phyloP scores from a whole-genome alignment of 371 early-diverging fungal species.

The Syncephalastrum racemosum region DNA sequence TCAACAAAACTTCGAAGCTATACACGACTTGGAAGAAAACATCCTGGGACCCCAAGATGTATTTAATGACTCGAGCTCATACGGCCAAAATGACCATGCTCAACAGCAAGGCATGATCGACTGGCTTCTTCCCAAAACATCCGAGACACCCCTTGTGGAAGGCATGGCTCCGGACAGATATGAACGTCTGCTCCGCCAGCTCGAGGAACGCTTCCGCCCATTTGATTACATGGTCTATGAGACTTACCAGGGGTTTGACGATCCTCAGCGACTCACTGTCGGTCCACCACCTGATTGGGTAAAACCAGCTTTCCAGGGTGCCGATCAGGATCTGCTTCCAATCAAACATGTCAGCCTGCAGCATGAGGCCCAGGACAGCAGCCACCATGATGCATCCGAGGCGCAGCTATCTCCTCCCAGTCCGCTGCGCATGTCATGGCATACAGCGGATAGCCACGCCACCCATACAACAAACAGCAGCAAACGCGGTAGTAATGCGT shows the following conservation, averaged over 20 bases:
- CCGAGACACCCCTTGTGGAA: conserved; percentile 47
- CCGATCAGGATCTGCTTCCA: conserved; percentile 17
- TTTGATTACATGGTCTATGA: conserved; percentile 63
- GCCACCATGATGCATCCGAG: too few species aligned
- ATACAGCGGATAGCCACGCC: too few species aligned
- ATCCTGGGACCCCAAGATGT: background rate
- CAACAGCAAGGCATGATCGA: background rate
- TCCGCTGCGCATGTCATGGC: too few species aligned
- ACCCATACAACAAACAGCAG: too few species aligned
- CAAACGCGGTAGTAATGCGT: too few species aligned
- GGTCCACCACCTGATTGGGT: conserved; percentile 64
- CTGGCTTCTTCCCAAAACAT: conserved; percentile 69
- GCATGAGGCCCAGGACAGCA: too few species aligned
- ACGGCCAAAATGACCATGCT: too few species aligned
- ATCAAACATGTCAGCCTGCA: too few species aligned
- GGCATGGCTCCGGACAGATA: conserved; percentile 7
- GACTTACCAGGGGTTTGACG: conserved; percentile 51
- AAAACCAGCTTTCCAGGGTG: conserved; percentile 42
- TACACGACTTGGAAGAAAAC: conserved; percentile 80
- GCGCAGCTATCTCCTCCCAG: too few species aligned
- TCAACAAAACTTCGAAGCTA: conserved; percentile 80
- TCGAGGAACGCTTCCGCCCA: conserved; percentile 47
- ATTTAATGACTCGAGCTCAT: too few species aligned
- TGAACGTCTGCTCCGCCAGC: conserved; percentile 10
- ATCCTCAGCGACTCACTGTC: conserved; percentile 51